These are phyloP conservation scores for Corinectria fuckeliana DNA, from an alignment of 2,329 filamentous ascomycete species.

Conservation along the genomic window DNA sequence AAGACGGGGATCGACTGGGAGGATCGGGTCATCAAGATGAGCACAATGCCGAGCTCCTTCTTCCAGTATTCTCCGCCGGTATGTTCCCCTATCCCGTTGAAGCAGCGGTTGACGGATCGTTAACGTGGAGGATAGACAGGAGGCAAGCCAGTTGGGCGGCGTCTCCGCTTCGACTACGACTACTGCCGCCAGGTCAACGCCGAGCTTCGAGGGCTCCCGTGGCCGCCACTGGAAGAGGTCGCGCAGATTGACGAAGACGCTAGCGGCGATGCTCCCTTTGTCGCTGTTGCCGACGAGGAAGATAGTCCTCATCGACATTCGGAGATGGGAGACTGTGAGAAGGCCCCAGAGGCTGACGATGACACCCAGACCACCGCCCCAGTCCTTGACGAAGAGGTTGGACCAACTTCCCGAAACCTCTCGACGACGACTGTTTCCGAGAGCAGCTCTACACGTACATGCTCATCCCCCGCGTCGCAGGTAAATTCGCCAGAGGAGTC, in stretches of 20 bases:
- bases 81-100: conserved; percentile 35
- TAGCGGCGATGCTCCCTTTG: not conserved
- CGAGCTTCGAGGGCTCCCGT: conserved; percentile 38
- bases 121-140: conserved; percentile 36
- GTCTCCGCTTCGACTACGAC: conserved; percentile 42
- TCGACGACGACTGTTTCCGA: not conserved
- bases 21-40: conserved; percentile 52
- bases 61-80: conserved; percentile 59
- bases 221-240: conserved; percentile 30
- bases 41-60: conserved; percentile 38
- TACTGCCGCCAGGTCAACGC: conserved; percentile 45
- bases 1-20: conserved; percentile 67
- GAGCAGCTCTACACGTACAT: not conserved
- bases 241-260: not conserved
- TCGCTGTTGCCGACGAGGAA: not conserved
- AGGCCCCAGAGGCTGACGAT: not conserved
- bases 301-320: not conserved
- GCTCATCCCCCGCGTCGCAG: not conserved
- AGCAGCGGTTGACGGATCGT: not conserved
- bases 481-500: not conserved
- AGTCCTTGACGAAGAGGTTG: not conserved
- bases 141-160: conserved; percentile 48
- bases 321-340: not conserved
- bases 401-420: not conserved
- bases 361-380: not conserved